Evolutionary conservation across 2,329 filamentous ascomycete genomes (phyloP), one percentile per base, ranked within the genome.

Genomic region (Fusarium longipes): DNA sequence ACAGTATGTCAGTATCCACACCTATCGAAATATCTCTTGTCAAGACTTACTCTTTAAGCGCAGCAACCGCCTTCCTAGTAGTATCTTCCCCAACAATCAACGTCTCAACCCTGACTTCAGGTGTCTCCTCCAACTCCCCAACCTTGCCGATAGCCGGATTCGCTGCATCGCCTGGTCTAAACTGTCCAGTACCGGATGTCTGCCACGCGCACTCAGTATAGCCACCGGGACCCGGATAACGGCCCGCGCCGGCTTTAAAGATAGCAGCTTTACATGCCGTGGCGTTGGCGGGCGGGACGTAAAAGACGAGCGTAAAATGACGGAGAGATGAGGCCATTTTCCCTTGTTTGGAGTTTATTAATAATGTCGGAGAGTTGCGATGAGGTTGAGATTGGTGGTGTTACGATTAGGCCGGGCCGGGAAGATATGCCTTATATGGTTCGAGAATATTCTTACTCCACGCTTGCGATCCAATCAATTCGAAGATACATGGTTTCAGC

Each of bases 91-190:
- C 87, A 1, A 87, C 69, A 72, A 88, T 89, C 5, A 91, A 73
- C 2, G 86, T 85, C 79, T 93, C 89, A 17, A 91, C 86, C 45
- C 83, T 82, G 3, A 85, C 81, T 76, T 92, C 90, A 5, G 84
- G 81, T 0, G 87, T 81, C 58, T 86, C 75, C 75, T 91, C 88
- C 1, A 91, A 71, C 38, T 79, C 75, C 1, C 88, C 88, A 2
- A 82, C 78, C 11, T 78, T 77, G 0, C 90, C 90, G 63, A 91
- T 87, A 70, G 87, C 78, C 5, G 90, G 90, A 45, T 88, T 89
- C 1, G 90, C 88, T 0, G 80, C 75, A 54, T 82, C 81, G 1
- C 86, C 87, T 0, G 89, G 89, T 0, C 86, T 84, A 75, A 92
- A 93, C 72, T 92, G 89, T 1, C 88, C 89, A 0, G 80, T 86